These are phyloP conservation scores for Babesia sp. DNA, from an alignment of 169 alveolate species.

Conservation along the genomic window DNA sequence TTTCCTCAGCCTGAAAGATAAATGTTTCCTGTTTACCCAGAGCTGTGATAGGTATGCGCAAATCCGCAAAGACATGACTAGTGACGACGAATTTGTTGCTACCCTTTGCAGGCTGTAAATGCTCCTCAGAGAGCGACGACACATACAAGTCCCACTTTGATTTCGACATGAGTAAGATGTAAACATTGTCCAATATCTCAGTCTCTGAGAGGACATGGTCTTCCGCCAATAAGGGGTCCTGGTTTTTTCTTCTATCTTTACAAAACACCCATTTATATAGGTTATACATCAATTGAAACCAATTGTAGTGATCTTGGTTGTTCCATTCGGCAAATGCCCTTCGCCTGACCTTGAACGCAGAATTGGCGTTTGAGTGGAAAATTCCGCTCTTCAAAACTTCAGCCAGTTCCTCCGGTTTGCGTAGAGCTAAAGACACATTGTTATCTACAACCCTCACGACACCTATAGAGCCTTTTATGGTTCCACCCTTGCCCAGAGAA, in stretches of 20 bases:
- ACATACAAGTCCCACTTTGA: constrained; percentile 48
- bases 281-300: not conserved
- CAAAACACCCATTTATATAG: not conserved
- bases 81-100: constrained; percentile 15
- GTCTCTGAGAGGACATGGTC: not conserved
- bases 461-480: constrained; percentile 23
- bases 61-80: constrained; percentile 26
- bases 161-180: constrained; percentile 34
- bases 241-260: not conserved
- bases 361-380: not conserved
- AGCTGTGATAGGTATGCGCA: constrained; percentile 50
- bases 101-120: constrained; percentile 46
- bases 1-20: constrained; percentile 15
- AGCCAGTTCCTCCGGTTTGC: not conserved
- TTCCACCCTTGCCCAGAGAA: constrained; percentile 60
- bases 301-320: constrained; percentile 10
- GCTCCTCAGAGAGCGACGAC: not conserved
- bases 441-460: constrained; percentile 27
- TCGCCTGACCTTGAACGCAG: not conserved
- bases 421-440: not conserved
- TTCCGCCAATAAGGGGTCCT: not conserved
- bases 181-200: constrained; percentile 40
- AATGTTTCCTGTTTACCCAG: constrained; percentile 22
- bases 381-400: not conserved
- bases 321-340: not conserved